Evolutionary conservation across 352 stramenopile genomes (phyloP).

Genomic region (Phytophthora crassamura): DNA sequence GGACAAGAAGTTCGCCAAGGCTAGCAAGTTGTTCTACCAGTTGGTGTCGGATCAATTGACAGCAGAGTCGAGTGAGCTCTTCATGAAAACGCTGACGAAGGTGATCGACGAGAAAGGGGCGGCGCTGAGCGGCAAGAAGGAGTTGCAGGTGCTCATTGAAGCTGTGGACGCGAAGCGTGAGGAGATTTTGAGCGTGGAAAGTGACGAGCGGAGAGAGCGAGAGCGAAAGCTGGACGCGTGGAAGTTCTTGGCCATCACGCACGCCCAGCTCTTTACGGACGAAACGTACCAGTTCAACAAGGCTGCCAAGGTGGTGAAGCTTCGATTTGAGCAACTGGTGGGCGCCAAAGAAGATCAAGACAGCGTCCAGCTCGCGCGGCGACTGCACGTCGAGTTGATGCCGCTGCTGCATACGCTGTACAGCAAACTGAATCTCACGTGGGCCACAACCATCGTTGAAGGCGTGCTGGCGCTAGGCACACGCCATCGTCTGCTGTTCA

Average conservation of each 20-base stretch:
- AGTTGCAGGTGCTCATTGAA: slow-evolving; percentile 61
- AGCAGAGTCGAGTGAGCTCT: slow-evolving; percentile 42
- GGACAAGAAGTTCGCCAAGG: slow-evolving; percentile 82
- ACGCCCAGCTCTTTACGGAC: slow-evolving; percentile 78
- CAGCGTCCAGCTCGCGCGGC: slow-evolving; percentile 5
- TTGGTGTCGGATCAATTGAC: slow-evolving; percentile 57
- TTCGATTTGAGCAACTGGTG: slow-evolving; percentile 52
- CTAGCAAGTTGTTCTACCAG: slow-evolving; percentile 58
- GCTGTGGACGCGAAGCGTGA: slow-evolving; percentile 46
- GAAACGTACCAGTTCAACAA: slow-evolving; percentile 85
- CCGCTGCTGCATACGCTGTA: slow-evolving; percentile 72
- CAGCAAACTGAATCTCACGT: slow-evolving; percentile 51
- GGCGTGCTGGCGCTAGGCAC: slow-evolving; percentile 59
- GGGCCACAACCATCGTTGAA: slow-evolving; percentile 72
- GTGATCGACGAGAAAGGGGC: slow-evolving; percentile 51
- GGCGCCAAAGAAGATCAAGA: slow-evolving; percentile 13
- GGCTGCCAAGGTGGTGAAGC: slow-evolving; percentile 64
- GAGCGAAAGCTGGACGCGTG: slow-evolving; percentile 47
- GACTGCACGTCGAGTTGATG: slow-evolving; percentile 55
- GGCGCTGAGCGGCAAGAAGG: slow-evolving; percentile 56
- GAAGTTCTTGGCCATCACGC: slow-evolving; percentile 65
- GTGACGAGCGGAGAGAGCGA: slow-evolving; percentile 1
- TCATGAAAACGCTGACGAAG: slow-evolving; percentile 53
- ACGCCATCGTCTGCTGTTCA: slow-evolving; percentile 61
- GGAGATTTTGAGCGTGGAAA: slow-evolving; percentile 25